These are phyloP conservation scores for Strigomonas culicis DNA, from an alignment of 208 protist species.

Conservation along the genomic window DNA sequence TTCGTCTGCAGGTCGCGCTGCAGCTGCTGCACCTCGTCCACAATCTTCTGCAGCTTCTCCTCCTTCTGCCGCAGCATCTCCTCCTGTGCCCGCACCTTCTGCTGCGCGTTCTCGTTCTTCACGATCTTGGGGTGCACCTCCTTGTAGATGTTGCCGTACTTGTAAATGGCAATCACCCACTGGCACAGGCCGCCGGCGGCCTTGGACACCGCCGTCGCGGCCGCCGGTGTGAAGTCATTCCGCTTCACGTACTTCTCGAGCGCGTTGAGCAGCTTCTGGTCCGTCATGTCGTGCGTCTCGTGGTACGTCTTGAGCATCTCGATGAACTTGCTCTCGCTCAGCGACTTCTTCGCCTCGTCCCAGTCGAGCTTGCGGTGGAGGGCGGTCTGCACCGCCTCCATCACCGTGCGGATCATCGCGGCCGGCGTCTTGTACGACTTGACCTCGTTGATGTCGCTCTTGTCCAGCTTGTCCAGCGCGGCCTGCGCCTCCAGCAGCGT, in stretches of 20 bases:
- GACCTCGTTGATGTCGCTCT: constrained; percentile 98
- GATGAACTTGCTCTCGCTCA: constrained; percentile 96
- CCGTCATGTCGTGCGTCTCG: constrained; percentile 95
- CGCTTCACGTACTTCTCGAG: constrained; percentile 95
- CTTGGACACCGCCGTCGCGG: constrained; percentile 92
- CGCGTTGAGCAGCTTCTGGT: constrained; percentile 93
- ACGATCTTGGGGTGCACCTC: constrained; percentile 97
- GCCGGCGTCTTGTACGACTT: constrained; percentile 97
- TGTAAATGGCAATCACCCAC: constrained; percentile 98
- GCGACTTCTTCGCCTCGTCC: constrained; percentile 96
- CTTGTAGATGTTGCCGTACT: constrained; percentile 96
- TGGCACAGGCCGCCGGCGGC: constrained; percentile 95
- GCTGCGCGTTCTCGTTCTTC: constrained; percentile 93
- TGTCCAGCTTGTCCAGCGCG: constrained; percentile 95
- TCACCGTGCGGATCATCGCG: constrained; percentile 93
- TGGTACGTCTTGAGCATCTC: constrained; percentile 95
- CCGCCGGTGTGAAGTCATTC: constrained; percentile 90
- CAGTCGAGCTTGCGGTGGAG: constrained; percentile 92
- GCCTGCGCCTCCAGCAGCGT: constrained; percentile 94
- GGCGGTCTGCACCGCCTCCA: constrained; percentile 96
- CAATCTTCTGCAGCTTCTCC: constrained; percentile 91
- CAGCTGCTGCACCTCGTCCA: constrained; percentile 92
- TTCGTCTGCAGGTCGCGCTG: constrained; percentile 88
- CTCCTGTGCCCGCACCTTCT: constrained; percentile 93
- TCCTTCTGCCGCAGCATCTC: constrained; percentile 92